phyloP scores from a whole-genome alignment of 192 early-diverging fungal species.

The Rhizoclosmatium globosum region DNA sequence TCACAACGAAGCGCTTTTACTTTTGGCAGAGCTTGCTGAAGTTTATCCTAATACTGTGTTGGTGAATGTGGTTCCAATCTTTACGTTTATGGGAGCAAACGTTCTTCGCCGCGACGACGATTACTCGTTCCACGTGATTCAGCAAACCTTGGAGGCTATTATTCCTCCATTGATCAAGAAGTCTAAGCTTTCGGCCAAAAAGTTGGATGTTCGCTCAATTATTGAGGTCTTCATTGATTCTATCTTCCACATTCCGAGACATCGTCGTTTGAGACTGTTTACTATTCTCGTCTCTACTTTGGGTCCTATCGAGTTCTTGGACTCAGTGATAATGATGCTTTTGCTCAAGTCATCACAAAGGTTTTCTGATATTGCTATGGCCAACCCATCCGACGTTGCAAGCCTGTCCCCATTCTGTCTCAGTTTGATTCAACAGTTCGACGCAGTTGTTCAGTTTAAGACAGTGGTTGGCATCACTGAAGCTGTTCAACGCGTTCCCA shows the following conservation, averaged over 20 bases:
- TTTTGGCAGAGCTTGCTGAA: slow-evolving; percentile 87
- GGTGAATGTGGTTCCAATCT: slow-evolving; percentile 94
- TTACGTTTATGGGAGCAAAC: slow-evolving; percentile 98
- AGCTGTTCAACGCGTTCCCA: background rate
- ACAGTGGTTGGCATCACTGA: slow-evolving; percentile 66
- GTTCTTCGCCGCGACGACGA: slow-evolving; percentile 95
- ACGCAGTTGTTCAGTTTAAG: slow-evolving; percentile 69
- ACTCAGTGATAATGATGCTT: slow-evolving; percentile 75
- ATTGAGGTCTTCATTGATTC: slow-evolving; percentile 93
- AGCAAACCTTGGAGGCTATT: slow-evolving; percentile 86
- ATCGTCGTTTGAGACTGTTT: slow-evolving; percentile 88
- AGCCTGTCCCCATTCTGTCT: slow-evolving; percentile 79
- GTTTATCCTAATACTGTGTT: slow-evolving; percentile 86
- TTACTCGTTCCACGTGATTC: slow-evolving; percentile 95
- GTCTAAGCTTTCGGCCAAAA: slow-evolving; percentile 18
- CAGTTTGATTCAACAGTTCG: slow-evolving; percentile 74
- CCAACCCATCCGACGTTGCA: slow-evolving; percentile 62
- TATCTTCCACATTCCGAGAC: slow-evolving; percentile 89
- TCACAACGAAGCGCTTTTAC: slow-evolving; percentile 84
- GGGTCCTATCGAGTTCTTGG: slow-evolving; percentile 78
- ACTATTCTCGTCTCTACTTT: slow-evolving; percentile 81
- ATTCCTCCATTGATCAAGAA: slow-evolving; percentile 78
- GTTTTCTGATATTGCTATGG: slow-evolving; percentile 50
- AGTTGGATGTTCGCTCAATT: slow-evolving; percentile 73
- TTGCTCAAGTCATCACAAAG: slow-evolving; percentile 73